Evolutionary conservation across 306 rosid genomes (phyloP).

Genomic region (Hippophae rhamnoides): DNA sequence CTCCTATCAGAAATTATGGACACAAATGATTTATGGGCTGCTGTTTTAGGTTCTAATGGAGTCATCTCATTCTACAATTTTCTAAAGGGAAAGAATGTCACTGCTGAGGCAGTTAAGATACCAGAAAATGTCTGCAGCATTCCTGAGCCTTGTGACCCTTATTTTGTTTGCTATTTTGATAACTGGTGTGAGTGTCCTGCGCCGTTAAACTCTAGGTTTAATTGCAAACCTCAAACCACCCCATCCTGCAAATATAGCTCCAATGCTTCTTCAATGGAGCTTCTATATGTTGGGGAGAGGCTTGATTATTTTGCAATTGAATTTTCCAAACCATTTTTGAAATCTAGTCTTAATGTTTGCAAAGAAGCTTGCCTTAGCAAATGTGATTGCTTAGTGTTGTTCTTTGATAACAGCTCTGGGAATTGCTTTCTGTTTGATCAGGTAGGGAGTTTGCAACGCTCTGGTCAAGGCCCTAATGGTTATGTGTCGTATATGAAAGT

Average conservation of each 20-base stretch:
- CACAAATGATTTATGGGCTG: conserved; percentile 19
- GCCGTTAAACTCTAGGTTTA: conserved; percentile 8
- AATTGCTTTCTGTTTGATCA: conserved; percentile 26
- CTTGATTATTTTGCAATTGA: conserved; percentile 27
- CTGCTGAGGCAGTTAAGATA: conserved; percentile 14
- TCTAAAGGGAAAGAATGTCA: conserved; percentile 14
- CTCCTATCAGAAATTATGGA: conserved; percentile 8
- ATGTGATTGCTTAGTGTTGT: conserved; percentile 30
- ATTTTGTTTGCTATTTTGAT: conserved; percentile 17
- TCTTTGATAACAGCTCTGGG: conserved; percentile 20
- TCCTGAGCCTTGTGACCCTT: conserved; percentile 35
- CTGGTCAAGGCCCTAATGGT: conserved; percentile 12
- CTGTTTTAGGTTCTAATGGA: conserved; percentile 24
- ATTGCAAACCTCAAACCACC: conserved; percentile 18
- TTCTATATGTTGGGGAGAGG: conserved; percentile 25
- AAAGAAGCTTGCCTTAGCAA: conserved; percentile 21
- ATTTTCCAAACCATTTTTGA: conserved; percentile 17
- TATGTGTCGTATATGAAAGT: conserved; percentile 22
- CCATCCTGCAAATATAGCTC: conserved; percentile 20
- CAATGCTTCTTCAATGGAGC: conserved; percentile 11
- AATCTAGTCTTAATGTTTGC: conserved; percentile 20
- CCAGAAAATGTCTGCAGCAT: conserved; percentile 24
- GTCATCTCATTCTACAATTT: conserved; percentile 18
- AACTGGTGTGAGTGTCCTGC: conserved; percentile 27
- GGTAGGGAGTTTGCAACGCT: conserved; percentile 21